Percentiles rank a stretch among this genome's conserved stretches.
phyloP scores from a whole-genome alignment of 208 protist genomes.

The Phytomonas sp. region DNA sequence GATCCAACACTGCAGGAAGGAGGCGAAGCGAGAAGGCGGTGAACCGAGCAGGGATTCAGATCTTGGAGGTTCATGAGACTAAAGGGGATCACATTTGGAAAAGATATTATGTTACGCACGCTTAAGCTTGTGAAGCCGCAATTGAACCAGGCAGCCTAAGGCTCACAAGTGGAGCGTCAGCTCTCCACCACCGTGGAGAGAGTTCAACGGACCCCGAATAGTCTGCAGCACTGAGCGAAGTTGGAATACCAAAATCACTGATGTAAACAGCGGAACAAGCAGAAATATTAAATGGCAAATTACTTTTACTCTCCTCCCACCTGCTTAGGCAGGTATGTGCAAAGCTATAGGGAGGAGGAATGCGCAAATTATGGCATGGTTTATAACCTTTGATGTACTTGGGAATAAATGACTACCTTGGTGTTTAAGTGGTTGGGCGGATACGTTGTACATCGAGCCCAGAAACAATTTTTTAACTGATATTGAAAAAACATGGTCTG shows the following conservation, averaged over 20 bases:
- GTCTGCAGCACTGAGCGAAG: too few species aligned
- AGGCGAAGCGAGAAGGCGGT: constrained; percentile 10
- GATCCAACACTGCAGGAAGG: constrained; percentile 31
- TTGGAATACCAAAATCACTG: neutral
- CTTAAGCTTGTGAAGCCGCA: too few species aligned
- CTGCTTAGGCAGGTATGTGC: neutral
- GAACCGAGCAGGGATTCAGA: neutral
- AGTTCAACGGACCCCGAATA: too few species aligned
- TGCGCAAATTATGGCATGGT: neutral
- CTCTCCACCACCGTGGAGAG: too few species aligned
- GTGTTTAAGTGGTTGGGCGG: too few species aligned
- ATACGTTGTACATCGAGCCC: too few species aligned
- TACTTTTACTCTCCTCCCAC: neutral
- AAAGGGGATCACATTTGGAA: too few species aligned
- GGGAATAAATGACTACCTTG: neutral
- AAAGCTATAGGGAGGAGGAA: neutral
- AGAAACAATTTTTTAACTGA: too few species aligned
- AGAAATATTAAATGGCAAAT: neutral
- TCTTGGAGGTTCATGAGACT: neutral
- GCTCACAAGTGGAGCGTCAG: too few species aligned
- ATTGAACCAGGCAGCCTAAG: too few species aligned
- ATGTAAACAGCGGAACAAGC: neutral
- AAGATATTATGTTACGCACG: too few species aligned
- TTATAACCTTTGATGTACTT: neutral
- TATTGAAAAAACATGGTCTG: too few species aligned